These are phyloP conservation scores for Vigna unguiculata DNA, from an alignment of 306 rosid genomes.

Conservation along the genomic window DNA sequence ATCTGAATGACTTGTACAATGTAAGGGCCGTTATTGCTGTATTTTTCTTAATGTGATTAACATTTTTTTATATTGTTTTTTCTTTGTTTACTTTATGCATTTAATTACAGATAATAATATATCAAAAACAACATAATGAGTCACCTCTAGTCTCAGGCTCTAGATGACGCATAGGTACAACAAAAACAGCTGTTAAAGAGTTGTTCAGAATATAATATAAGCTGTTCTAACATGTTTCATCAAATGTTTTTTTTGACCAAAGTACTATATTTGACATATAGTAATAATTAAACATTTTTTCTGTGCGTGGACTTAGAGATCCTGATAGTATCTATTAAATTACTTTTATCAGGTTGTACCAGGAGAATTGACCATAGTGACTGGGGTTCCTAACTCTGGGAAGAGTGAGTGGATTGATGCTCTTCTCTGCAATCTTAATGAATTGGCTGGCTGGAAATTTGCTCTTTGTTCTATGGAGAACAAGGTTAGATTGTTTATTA, in stretches of 20 bases:
- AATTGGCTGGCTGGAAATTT: constrained; percentile 77
- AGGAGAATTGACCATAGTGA: constrained; percentile 90
- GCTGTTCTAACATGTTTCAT: background rate
- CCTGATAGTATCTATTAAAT: constrained; percentile 27
- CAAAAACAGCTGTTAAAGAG: too few relatives aligned
- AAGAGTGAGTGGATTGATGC: constrained; percentile 99
- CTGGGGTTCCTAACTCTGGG: constrained; percentile 98
- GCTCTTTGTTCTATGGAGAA: constrained; percentile 97
- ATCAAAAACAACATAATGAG: constrained; percentile 24
- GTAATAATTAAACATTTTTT: background rate
- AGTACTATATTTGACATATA: constrained; percentile 4
- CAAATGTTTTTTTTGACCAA: constrained; percentile 1
- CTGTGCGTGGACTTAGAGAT: constrained; percentile 4
- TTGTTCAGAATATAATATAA: too few relatives aligned
- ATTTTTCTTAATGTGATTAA: background rate
- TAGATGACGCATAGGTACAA: too few relatives aligned
- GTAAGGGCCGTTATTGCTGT: constrained; percentile 57
- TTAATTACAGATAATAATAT: background rate
- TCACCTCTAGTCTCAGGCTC: too few relatives aligned
- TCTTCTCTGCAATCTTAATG: constrained; percentile 85
- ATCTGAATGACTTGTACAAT: constrained; percentile 77
- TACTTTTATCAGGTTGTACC: constrained; percentile 78
- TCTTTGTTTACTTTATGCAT: background rate
- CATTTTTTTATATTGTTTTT: background rate
- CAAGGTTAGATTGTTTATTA: constrained; percentile 63